Percentiles rank a stretch among this genome's conserved stretches.
Conservation (phyloP, 805 yeast species). For the Vanderwaltozyma tropicalis region DNA sequence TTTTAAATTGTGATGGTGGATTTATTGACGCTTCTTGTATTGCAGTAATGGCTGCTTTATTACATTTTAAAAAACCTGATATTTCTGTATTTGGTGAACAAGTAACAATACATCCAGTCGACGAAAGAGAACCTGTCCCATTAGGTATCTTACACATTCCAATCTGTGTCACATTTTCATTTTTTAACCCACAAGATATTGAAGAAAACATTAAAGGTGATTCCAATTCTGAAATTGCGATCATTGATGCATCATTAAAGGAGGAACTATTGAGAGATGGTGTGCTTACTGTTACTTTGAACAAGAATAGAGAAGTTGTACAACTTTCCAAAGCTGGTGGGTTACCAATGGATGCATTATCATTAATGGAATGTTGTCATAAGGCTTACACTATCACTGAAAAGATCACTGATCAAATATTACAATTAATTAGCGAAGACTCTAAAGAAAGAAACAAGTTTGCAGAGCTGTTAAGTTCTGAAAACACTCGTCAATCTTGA, state of each 20-base stretch:
- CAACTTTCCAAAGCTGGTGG: constrained; percentile 91
- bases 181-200: constrained; percentile 55
- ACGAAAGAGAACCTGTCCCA: constrained; percentile 81
- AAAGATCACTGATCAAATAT: constrained; percentile 52
- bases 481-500: constrained; percentile 21
- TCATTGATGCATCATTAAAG: constrained; percentile 64
- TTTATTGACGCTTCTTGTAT: constrained; percentile 82
- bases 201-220: constrained; percentile 68
- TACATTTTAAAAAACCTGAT: constrained; percentile 79
- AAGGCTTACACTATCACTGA: constrained; percentile 58
- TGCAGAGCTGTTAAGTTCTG: constrained; percentile 25
- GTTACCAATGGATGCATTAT: constrained; percentile 61
- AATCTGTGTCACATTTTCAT: constrained; percentile 79
- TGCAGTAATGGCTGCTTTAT: constrained; percentile 78
- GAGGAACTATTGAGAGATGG: constrained; percentile 78
- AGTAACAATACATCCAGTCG: constrained; percentile 54
- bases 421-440: constrained; percentile 44
- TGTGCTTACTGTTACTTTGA: constrained; percentile 71
- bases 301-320: constrained; percentile 82
- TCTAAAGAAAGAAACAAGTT: constrained; percentile 36
- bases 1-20: constrained; percentile 86
- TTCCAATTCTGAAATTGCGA: constrained; percentile 44
- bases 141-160: constrained; percentile 83
- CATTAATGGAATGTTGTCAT: constrained; percentile 57
- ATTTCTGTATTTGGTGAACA: constrained; percentile 58